Base-by-base conservation (phyloP, 768 basidiomycete genomes). In the Boletales sp. region DNA sequence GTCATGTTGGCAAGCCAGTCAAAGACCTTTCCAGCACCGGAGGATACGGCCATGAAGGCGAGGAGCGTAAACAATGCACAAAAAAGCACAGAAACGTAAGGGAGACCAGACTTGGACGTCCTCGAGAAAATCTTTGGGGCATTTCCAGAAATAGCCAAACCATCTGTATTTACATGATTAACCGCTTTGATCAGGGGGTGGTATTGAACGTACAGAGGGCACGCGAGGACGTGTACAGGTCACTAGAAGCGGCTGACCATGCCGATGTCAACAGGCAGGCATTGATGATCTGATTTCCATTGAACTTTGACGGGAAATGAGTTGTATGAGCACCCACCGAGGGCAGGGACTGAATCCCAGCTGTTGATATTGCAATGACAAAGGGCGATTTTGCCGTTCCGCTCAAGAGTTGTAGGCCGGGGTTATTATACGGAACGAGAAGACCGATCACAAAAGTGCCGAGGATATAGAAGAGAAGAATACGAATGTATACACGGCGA, bases 211-310 rank as follows among this genome's bases (percentile, higher is more conserved):
- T 54, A 89, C 87, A 94, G 9, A 97, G 76, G 0, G 87, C 88
- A 47, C 89, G 83, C 15, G 92, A 93, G 40, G 86, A 86, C 4
- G 91, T 94, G 71, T 92, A 95, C 40, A 97, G 66, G 64, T 95
- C 92, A 65, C 86, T 88, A 19, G 85, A 86, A 6, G 89, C 90
- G 31, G 94, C 93, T 21, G 93, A 95, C 86, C 90, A 94, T 6
- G 94, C 93, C 3, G 92, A 90, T 35, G 87, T 90, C 55, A 98
- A 70, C 13, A 95, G 75, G 64, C 81, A 83, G 4, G 86, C 88
- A 61, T 90, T 92, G 64, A 91, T 90, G 35, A 90, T 72, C 84
- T 87, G 40, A 12, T 8, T 18, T 29, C 3, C 17, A 24, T 40
- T 42, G 13, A 57, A 47, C n/a, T 50, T 27, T 2, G 13, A 32